These are phyloP conservation scores for Cyclotella choctawhatcheeana DNA, from an alignment of 108 stramenopile species.

Conservation along the genomic window DNA sequence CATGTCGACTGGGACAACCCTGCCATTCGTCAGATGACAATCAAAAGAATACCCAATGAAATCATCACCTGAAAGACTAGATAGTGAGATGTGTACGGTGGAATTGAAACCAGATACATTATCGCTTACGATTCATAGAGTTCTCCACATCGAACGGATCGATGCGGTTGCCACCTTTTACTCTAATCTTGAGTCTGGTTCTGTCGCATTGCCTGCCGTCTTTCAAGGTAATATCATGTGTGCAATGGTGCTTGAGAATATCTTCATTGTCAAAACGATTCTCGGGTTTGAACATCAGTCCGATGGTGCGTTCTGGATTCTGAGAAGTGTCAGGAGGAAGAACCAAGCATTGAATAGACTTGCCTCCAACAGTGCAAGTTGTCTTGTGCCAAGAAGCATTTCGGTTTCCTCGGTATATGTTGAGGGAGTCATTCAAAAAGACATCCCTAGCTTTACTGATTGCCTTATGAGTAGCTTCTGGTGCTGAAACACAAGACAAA, in stretches of 20 bases:
- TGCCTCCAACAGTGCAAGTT: background rate
- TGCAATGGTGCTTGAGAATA: background rate
- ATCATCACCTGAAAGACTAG: background rate
- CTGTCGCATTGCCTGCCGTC: slow-evolving; percentile 3
- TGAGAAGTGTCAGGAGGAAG: slow-evolving; percentile 25
- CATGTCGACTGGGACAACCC: background rate
- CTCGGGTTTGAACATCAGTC: slow-evolving; percentile 19
- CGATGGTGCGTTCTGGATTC: slow-evolving; percentile 13
- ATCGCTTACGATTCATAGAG: background rate
- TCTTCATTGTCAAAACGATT: background rate
- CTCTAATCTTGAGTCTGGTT: slow-evolving; percentile 20
- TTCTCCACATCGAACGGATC: slow-evolving; percentile 38
- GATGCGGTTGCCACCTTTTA: background rate
- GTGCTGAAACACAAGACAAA: no score
- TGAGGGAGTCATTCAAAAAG: slow-evolving; percentile 11
- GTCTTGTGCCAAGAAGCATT: slow-evolving; percentile 24
- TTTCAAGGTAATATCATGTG: slow-evolving; percentile 18
- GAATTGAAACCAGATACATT: background rate
- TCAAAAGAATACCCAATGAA: slow-evolving; percentile 12
- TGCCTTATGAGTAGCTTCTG: slow-evolving; percentile 11
- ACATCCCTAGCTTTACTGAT: slow-evolving; percentile 18
- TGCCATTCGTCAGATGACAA: slow-evolving; percentile 10
- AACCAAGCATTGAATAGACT: slow-evolving; percentile 18
- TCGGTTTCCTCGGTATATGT: slow-evolving; percentile 6
- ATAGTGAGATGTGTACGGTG: background rate